Evolutionary conservation across 2,329 filamentous ascomycete genomes (phyloP).

Genomic region (Myriosclerotinia scirpicola): DNA sequence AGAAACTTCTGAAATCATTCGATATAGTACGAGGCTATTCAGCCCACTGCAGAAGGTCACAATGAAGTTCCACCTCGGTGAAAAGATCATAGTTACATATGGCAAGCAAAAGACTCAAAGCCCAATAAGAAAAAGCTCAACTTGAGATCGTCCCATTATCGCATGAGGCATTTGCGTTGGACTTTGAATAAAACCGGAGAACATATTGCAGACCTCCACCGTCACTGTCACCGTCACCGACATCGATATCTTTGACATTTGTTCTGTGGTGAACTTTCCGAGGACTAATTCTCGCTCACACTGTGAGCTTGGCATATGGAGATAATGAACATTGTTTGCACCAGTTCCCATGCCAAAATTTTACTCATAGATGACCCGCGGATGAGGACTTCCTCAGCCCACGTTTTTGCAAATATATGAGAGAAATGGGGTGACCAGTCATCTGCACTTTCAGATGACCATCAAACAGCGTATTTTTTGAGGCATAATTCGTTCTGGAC

Average conservation of each 20-base stretch:
- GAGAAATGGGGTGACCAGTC: not conserved
- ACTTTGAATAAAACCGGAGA: not conserved
- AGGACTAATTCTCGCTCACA: not conserved
- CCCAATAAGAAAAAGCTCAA: not conserved
- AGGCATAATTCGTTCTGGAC: not conserved
- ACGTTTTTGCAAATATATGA: not conserved
- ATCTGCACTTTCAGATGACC: constrained; percentile 8
- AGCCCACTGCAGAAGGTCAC: not conserved
- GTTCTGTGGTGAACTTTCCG: not conserved
- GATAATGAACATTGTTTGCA: constrained; percentile 3
- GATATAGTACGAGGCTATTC: constrained; percentile 1
- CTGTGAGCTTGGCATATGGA: not conserved
- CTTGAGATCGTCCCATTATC: not conserved
- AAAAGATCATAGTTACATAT: not conserved
- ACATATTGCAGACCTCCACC: not conserved
- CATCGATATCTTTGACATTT: not conserved
- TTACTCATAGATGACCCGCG: not conserved
- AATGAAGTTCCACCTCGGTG: not conserved
- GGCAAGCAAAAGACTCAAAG: not conserved
- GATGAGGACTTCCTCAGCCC: not conserved
- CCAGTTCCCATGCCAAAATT: not conserved
- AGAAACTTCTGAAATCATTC: constrained; percentile 17
- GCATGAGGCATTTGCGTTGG: not conserved
- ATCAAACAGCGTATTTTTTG: not conserved
- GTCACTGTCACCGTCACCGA: not conserved